These are phyloP conservation scores for Stereum hirsutum DNA, from an alignment of 1,284 basidiomycete species.

Conservation along the genomic window DNA sequence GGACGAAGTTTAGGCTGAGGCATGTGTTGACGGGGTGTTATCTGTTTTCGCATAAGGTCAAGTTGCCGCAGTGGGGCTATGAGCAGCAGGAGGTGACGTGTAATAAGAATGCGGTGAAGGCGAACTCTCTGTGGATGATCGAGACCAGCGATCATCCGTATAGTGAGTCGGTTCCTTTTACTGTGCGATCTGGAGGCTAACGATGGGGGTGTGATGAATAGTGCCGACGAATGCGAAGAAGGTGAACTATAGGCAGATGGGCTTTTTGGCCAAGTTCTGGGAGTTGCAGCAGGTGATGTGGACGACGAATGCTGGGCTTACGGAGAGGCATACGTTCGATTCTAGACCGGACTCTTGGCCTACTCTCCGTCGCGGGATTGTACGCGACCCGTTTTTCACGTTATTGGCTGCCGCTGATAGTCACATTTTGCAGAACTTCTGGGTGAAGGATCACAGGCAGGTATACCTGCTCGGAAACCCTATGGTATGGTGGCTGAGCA, in stretches of 20 bases:
- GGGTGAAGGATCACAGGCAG: constrained; percentile 94
- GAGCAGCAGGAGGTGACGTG: constrained; percentile 99
- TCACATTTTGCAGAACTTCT: constrained; percentile 67
- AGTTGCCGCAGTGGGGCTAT: constrained; percentile 95
- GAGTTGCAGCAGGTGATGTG: constrained; percentile 97
- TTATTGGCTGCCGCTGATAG: not conserved
- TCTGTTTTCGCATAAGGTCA: constrained; percentile 96
- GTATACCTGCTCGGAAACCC: constrained; percentile 96
- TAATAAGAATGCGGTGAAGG: constrained; percentile 90
- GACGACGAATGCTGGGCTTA: constrained; percentile 94
- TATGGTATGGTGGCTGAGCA: constrained; percentile 85
- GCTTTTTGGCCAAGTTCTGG: constrained; percentile 85
- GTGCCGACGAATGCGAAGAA: constrained; percentile 65
- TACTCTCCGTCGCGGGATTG: constrained; percentile 83
- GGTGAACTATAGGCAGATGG: constrained; percentile 83
- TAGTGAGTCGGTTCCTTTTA: constrained; percentile 36
- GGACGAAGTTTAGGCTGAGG: constrained; percentile 78
- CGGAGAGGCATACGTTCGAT: constrained; percentile 91
- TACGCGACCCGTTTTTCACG: constrained; percentile 30
- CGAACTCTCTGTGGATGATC: constrained; percentile 91
- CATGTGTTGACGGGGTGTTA: constrained; percentile 92
- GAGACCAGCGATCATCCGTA: constrained; percentile 80
- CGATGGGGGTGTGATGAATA: constrained; percentile 21
- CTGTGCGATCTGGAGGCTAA: constrained; percentile 2
- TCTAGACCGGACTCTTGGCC: constrained; percentile 92